These are phyloP conservation scores for Cyclotella choctawhatcheeana DNA, from an alignment of 108 stramenopile species.

Conservation along the genomic window DNA sequence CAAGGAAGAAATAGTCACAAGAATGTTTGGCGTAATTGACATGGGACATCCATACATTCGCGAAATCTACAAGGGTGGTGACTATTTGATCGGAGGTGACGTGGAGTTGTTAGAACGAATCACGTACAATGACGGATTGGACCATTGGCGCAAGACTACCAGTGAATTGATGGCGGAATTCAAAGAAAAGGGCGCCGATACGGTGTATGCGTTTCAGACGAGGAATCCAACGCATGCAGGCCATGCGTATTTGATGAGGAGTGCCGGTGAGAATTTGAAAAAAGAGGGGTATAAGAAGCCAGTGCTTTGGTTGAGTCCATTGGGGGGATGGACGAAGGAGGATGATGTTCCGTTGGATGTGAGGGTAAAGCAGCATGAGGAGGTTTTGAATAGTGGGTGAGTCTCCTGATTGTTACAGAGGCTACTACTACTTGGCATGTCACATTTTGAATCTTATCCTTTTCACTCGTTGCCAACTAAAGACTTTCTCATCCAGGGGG, in stretches of 20 bases:
- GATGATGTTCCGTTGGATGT: slow-evolving; percentile 99
- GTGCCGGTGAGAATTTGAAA: slow-evolving; percentile 92
- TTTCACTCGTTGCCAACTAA: slow-evolving; percentile 5
- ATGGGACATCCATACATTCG: slow-evolving; percentile 95
- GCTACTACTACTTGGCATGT: neutral
- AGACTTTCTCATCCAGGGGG: slow-evolving; percentile 86
- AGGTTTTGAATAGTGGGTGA: slow-evolving; percentile 90
- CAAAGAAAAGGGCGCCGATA: slow-evolving; percentile 94
- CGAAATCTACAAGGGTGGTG: slow-evolving; percentile 94
- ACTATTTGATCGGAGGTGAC: slow-evolving; percentile 96
- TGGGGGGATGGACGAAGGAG: slow-evolving; percentile 98
- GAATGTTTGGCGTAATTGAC: slow-evolving; percentile 98
- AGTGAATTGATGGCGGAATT: slow-evolving; percentile 92
- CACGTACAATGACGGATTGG: slow-evolving; percentile 97
- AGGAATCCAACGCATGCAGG: slow-evolving; percentile 98
- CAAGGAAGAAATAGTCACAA: slow-evolving; percentile 96
- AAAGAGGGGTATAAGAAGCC: slow-evolving; percentile 93
- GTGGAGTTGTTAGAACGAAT: slow-evolving; percentile 95
- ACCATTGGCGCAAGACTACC: slow-evolving; percentile 96
- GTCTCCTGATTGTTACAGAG: too few relatives aligned
- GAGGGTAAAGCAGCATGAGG: slow-evolving; percentile 96
- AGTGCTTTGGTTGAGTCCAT: slow-evolving; percentile 96
- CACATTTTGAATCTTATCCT: neutral
- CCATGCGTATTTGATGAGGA: slow-evolving; percentile 98
- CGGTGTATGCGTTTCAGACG: slow-evolving; percentile 98